phyloP scores from a whole-genome alignment of 2,329 filamentous ascomycete genomes.

The Lithohypha guttulata region DNA sequence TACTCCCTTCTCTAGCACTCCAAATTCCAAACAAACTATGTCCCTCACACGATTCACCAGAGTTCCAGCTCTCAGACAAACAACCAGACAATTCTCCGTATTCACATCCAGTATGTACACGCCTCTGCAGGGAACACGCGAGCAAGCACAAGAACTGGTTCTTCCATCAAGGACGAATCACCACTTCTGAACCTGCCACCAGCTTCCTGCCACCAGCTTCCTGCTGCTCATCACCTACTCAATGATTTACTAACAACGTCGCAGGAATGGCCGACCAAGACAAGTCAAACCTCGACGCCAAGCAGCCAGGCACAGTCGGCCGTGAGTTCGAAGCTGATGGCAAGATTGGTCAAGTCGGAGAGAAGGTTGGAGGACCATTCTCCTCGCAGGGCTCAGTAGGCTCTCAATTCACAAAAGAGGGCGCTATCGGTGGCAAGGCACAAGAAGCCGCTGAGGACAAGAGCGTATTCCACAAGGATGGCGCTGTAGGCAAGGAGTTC shows the following conservation, averaged over 20 bases:
- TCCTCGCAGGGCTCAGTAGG: constrained; percentile 26
- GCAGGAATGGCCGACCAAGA: constrained; percentile 18
- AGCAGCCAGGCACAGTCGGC: constrained; percentile 18
- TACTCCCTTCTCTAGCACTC: too few relatives aligned
- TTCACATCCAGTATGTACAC: constrained; percentile 10
- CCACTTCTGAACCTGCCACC: neutral
- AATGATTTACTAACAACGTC: constrained; percentile 2
- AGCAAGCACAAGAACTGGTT: neutral
- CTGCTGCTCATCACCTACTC: neutral
- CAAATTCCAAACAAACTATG: constrained; percentile 9
- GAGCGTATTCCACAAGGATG: constrained; percentile 16
- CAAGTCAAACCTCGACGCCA: constrained; percentile 15
- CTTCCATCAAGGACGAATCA: neutral
- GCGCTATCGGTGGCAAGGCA: constrained; percentile 8
- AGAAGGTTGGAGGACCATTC: constrained; percentile 18
- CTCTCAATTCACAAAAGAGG: constrained; percentile 24
- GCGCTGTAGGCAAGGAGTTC: constrained; percentile 15
- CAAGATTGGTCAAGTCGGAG: constrained; percentile 11
- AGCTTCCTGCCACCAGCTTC: too few relatives aligned
- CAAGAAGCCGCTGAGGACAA: constrained; percentile 17
- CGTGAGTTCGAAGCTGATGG: constrained; percentile 14
- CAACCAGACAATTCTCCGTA: constrained; percentile 11
- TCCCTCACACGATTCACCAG: constrained; percentile 9
- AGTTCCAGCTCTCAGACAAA: constrained; percentile 7
- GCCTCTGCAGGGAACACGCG: too few relatives aligned